Conservation (phyloP, 345 rosid genomes). For the Citrus inodora region DNA sequence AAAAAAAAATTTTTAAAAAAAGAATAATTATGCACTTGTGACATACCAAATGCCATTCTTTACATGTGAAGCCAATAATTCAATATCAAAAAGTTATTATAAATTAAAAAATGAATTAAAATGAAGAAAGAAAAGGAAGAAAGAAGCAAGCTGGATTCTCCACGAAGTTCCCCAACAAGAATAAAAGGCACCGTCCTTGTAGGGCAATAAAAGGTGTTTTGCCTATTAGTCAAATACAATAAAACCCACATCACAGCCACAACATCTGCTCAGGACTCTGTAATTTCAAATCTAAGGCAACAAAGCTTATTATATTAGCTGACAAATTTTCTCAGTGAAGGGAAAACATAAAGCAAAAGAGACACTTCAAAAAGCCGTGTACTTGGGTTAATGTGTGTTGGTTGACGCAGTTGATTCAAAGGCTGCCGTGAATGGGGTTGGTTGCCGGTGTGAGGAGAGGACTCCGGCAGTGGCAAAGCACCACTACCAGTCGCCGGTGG, state of each 20-base stretch:
- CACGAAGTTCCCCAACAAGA: background rate
- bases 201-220: background rate
- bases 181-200: background rate
- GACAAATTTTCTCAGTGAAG: background rate
- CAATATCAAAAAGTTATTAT: background rate
- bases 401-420: too few relatives aligned
- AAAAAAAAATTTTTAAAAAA: background rate
- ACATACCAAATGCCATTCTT: background rate
- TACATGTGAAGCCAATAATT: slow-evolving; percentile 4
- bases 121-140: background rate
- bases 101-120: background rate
- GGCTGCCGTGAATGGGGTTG: too few relatives aligned
- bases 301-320: too few relatives aligned
- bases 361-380: background rate
- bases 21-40: background rate
- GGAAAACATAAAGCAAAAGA: background rate
- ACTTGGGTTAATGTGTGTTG: too few relatives aligned
- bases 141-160: background rate
- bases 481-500: too few relatives aligned
- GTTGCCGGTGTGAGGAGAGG: too few relatives aligned
- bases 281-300: background rate
- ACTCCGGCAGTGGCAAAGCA: too few relatives aligned
- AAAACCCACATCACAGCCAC: background rate
- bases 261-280: background rate
- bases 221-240: background rate